Percentiles rank a stretch among this genome's conserved stretches.
These are phyloP conservation scores for Cladosporium colombiae DNA, from an alignment of 2,329 filamentous ascomycete species.

Conservation along the genomic window DNA sequence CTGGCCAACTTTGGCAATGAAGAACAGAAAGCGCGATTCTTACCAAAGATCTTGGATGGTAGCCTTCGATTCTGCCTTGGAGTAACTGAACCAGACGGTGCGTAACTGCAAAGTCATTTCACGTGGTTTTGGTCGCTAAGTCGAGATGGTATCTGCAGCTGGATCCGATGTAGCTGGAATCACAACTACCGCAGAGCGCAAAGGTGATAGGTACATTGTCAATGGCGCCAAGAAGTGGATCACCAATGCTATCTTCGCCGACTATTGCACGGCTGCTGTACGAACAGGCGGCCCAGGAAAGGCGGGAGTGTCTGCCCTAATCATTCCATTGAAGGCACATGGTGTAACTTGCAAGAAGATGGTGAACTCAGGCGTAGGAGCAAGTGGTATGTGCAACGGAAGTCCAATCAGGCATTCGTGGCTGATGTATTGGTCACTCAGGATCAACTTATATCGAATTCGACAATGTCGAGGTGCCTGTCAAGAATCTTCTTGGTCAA, in stretches of 20 bases:
- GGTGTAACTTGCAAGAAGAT: slow-evolving; percentile 58
- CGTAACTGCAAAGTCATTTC: neutral
- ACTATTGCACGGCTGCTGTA: slow-evolving; percentile 55
- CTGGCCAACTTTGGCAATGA: slow-evolving; percentile 63
- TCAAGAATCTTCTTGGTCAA: slow-evolving; percentile 54
- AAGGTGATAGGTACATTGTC: slow-evolving; percentile 55
- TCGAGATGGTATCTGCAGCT: neutral
- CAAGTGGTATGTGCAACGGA: slow-evolving; percentile 52
- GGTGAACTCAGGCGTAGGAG: slow-evolving; percentile 66
- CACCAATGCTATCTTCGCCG: slow-evolving; percentile 51
- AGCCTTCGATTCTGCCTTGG: slow-evolving; percentile 64
- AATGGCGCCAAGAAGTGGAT: slow-evolving; percentile 64
- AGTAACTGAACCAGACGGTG: slow-evolving; percentile 63
- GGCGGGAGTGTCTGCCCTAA: slow-evolving; percentile 57
- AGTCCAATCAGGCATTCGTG: neutral
- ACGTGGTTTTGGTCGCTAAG: neutral
- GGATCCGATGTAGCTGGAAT: slow-evolving; percentile 67
- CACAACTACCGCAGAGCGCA: slow-evolving; percentile 56
- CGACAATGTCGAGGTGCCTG: slow-evolving; percentile 58
- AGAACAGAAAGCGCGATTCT: slow-evolving; percentile 60
- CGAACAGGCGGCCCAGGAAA: slow-evolving; percentile 58
- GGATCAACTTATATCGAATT: slow-evolving; percentile 44
- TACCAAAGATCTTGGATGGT: slow-evolving; percentile 60
- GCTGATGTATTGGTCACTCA: neutral
- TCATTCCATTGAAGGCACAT: slow-evolving; percentile 54